Base-by-base conservation (phyloP, 2,329 filamentous ascomycete genomes). In the Botrytis tulipae region DNA sequence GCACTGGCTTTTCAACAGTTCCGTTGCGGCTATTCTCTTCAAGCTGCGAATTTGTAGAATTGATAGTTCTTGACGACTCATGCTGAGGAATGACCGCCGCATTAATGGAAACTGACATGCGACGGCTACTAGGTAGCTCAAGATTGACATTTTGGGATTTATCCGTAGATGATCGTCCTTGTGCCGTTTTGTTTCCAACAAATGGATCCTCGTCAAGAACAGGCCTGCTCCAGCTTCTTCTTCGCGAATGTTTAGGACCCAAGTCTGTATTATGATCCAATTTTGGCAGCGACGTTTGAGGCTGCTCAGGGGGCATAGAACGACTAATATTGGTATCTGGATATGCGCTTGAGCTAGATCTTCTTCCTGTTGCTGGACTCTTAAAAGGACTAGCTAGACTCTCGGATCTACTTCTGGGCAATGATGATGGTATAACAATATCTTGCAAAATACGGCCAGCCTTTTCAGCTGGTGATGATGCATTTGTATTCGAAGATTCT, bases 371-470 rank as follows among this genome's bases (percentile, higher is more conserved):
- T 37, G 74, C 73, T 9, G 80, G 80, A 48, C 80, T 82, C 61
- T 80, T 81, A 70, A 82, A 82, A 6, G 80, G 80, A 42, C 80
- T 81, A 29, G 80, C 78, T 35, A 82, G 72, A 71, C 78, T 80
- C 62, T 80, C 77, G n/a, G 80, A 80, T 63, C 79, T 75, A 40
- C 74, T 76, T 76, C 80, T 77, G 42, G 79, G 74, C 37, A 79
- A 79, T 62, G 76, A 76, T n/a, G 77, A 77, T 46, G 79, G 80
- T 25, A 80, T 76, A 61, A 79, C 67, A 10, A 80, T 77, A 71
- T 80, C 78, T 73, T 82, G 80, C 20, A 82, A 76, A 73, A 77
- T 77, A n/a, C 78, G 80, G n/a, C 80, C 80, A 69, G 80, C 75
- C 65, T 79, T 77, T 32, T 76, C 78, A 70, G 77, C 78, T 12